Evolutionary conservation across 2,329 filamentous ascomycete species (phyloP).

Genomic region (Exophiala sp.): DNA sequence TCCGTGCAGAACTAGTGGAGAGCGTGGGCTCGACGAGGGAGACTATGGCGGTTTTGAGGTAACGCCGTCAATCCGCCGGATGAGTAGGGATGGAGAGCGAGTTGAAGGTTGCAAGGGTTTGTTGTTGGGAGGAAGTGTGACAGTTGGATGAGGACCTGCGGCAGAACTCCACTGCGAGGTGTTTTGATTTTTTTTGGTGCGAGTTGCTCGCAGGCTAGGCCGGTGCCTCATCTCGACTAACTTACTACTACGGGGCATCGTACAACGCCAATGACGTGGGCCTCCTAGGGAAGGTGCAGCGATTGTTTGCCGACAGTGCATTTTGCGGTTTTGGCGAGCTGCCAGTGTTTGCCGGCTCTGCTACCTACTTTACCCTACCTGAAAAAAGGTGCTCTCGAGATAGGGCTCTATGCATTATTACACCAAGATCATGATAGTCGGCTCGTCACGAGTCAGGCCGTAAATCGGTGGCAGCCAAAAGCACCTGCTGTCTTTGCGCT

Average conservation of each 20-base stretch:
- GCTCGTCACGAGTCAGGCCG: too few relatives aligned
- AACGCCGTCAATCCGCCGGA: slow-evolving; percentile 7
- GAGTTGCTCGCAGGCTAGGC: background rate
- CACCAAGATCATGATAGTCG: too few relatives aligned
- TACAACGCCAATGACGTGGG: background rate
- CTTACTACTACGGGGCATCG: background rate
- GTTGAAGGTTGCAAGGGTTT: slow-evolving; percentile 6
- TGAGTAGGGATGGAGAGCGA: slow-evolving; percentile 10
- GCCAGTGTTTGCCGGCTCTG: too few relatives aligned
- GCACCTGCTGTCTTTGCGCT: too few relatives aligned
- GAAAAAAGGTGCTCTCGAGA: too few relatives aligned
- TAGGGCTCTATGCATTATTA: too few relatives aligned
- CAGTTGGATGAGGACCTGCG: slow-evolving; percentile 2
- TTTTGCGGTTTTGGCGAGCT: background rate
- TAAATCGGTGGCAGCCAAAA: too few relatives aligned
- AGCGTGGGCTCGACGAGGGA: background rate
- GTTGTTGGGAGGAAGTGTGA: slow-evolving; percentile 3
- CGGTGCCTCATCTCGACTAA: background rate
- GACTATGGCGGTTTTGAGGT: slow-evolving; percentile 10
- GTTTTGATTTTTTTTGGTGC: slow-evolving; percentile 1
- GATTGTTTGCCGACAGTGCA: background rate
- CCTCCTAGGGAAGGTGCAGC: background rate
- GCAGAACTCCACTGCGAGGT: slow-evolving; percentile 1
- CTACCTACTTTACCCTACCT: too few relatives aligned
- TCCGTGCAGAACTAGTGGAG: slow-evolving; percentile 7